Conservation (phyloP, 768 basidiomycete genomes). For the Trametes meyenii region DNA sequence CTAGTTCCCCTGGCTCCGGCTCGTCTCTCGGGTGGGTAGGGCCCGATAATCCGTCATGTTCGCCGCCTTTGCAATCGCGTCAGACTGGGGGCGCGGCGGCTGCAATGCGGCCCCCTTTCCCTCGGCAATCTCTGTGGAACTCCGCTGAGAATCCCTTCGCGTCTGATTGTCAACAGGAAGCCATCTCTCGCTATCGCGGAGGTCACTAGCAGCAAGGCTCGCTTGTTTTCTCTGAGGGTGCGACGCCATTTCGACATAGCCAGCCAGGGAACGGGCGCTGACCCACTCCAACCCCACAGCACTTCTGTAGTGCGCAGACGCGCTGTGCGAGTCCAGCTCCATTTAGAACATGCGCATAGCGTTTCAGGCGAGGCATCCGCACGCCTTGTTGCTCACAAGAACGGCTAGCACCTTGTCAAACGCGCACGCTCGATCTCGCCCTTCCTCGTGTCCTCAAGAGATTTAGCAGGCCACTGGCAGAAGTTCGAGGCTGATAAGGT, state of each 20-base stretch:
- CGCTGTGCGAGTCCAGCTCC: constrained; percentile 3
- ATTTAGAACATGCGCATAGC: not conserved
- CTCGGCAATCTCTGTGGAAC: constrained; percentile 21
- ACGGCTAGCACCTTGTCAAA: not conserved
- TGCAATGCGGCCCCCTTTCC: constrained; percentile 9
- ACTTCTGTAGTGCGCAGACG: not conserved
- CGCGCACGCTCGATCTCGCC: not conserved
- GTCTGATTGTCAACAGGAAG: constrained; percentile 10
- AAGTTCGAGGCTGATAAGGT: constrained; percentile 4
- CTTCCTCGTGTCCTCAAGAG: not conserved
- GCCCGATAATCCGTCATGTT: not conserved
- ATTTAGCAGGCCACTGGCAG: not conserved
- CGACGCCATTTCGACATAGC: not conserved
- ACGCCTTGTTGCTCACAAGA: not conserved
- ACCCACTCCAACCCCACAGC: constrained; percentile 3
- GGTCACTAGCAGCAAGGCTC: not conserved
- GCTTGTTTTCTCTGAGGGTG: no score
- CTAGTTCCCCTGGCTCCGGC: not conserved
- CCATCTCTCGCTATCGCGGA: not conserved
- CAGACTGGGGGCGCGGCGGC: constrained; percentile 5
- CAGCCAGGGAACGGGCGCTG: not conserved
- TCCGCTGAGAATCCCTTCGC: constrained; percentile 3
- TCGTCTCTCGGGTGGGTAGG: not conserved
- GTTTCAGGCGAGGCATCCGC: constrained; percentile 9
- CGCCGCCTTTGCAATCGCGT: not conserved